phyloP scores from a whole-genome alignment of 257 asterid species.

The Jacaranda copaia region DNA sequence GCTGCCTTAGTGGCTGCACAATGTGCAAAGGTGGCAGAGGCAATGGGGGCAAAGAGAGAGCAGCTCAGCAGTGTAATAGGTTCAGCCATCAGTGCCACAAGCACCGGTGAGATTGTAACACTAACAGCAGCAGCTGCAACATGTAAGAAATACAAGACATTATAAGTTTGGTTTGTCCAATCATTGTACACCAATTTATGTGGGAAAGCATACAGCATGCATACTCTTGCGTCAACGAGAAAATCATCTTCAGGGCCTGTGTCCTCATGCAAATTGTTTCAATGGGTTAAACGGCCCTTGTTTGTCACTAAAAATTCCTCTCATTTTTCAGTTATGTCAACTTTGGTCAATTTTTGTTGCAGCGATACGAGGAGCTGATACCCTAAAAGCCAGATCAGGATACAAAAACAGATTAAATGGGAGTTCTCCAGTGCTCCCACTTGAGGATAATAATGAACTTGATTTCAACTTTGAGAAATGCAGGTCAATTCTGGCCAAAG shows the following conservation, averaged over 20 bases:
- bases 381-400: constrained; percentile 75
- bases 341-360: constrained; percentile 33
- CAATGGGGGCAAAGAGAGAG: constrained; percentile 94
- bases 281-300: too few relatives aligned
- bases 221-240: too few relatives aligned
- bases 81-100: constrained; percentile 72
- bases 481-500: constrained; percentile 71
- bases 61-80: constrained; percentile 69
- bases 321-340: constrained; percentile 1
- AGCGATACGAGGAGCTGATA: constrained; percentile 92
- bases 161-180: too few relatives aligned
- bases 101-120: constrained; percentile 67
- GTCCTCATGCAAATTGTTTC: too few relatives aligned
- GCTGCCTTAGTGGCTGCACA: constrained; percentile 92
- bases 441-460: constrained; percentile 59
- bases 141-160: constrained; percentile 46
- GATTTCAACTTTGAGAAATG: constrained; percentile 72
- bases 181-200: too few relatives aligned
- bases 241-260: too few relatives aligned
- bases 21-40: constrained; percentile 90
- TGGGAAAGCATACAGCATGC: too few relatives aligned
- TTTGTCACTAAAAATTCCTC: not conserved
- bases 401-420: constrained; percentile 66
- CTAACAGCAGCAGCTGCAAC: constrained; percentile 89
- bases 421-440: constrained; percentile 69